phyloP scores from a whole-genome alignment of 1,284 basidiomycete species.

The Sutorius eximius region DNA sequence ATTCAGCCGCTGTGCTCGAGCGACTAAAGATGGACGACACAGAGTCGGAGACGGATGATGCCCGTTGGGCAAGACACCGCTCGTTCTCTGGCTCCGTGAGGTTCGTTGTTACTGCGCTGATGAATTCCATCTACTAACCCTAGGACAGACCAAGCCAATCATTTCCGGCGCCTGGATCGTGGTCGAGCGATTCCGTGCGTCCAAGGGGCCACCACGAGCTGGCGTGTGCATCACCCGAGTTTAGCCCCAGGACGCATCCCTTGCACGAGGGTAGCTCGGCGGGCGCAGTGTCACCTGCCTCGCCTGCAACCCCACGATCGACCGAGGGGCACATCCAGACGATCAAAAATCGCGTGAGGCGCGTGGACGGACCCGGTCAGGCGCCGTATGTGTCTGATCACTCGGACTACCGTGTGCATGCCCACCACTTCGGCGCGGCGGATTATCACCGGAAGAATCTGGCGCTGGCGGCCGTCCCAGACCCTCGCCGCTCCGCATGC shows the following conservation, averaged over 20 bases:
- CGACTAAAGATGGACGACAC: conserved; percentile 54
- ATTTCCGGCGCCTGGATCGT: conserved; percentile 29
- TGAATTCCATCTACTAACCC: conserved; percentile 4
- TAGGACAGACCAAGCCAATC: conserved; percentile 15
- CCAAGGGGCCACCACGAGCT: conserved; percentile 19
- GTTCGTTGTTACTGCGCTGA: conserved; percentile 13
- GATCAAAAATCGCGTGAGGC: conserved; percentile 17
- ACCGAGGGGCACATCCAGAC: conserved; percentile 21
- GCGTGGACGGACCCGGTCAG: conserved; percentile 16
- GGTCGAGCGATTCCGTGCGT: conserved; percentile 24
- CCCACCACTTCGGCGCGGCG: conserved; percentile 6
- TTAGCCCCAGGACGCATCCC: conserved; percentile 27
- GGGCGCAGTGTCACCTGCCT: conserved; percentile 48
- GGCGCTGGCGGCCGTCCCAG: conserved; percentile 16
- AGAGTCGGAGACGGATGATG: conserved; percentile 21
- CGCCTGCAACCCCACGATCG: conserved; percentile 48
- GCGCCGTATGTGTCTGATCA: conserved; percentile 12
- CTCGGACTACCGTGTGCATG: conserved; percentile 18
- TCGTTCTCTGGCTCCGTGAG: conserved; percentile 27
- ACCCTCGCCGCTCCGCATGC: conserved; percentile 18
- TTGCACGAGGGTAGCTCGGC: conserved; percentile 38
- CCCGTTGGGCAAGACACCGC: conserved; percentile 38
- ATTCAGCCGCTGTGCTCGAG: conserved; percentile 62
- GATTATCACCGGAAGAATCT: conserved; percentile 24
- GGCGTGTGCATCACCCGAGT: conserved; percentile 16